phyloP scores from a whole-genome alignment of 169 alveolate species.

The Amoebophrya sp. region DNA sequence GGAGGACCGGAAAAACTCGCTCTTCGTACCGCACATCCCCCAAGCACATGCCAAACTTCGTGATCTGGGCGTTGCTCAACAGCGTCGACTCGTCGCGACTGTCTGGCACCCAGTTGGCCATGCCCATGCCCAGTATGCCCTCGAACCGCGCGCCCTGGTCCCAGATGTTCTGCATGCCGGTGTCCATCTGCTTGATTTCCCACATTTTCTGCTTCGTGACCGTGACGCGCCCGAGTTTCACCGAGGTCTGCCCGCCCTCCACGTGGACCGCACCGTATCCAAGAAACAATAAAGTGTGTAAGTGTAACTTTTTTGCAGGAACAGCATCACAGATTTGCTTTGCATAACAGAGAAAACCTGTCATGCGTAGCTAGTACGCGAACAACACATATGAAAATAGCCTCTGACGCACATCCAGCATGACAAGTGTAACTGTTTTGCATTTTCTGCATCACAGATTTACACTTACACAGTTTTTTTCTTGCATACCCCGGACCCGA shows the following conservation, averaged over 20 bases:
- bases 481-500: slow-evolving; percentile 15
- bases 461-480: no score
- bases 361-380: no score
- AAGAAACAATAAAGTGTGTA: no score
- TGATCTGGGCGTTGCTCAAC: background rate
- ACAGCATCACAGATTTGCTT: no score
- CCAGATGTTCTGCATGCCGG: background rate
- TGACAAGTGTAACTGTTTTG: no score
- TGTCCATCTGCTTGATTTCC: slow-evolving; percentile 15
- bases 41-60: background rate
- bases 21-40: no score
- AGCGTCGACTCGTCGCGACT: background rate
- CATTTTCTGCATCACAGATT: no score
- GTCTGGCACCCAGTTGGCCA: background rate
- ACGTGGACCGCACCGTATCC: background rate
- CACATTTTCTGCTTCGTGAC: background rate
- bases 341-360: no score
- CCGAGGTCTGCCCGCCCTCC: background rate
- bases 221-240: background rate
- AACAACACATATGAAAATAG: no score
- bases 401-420: no score
- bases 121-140: background rate
- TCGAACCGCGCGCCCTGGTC: background rate
- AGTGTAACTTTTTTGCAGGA: no score
- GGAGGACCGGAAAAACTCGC: no score